Evolutionary conservation across 176 grass and related monocot genomes (phyloP).

Genomic region (Triticum timopheevii): DNA sequence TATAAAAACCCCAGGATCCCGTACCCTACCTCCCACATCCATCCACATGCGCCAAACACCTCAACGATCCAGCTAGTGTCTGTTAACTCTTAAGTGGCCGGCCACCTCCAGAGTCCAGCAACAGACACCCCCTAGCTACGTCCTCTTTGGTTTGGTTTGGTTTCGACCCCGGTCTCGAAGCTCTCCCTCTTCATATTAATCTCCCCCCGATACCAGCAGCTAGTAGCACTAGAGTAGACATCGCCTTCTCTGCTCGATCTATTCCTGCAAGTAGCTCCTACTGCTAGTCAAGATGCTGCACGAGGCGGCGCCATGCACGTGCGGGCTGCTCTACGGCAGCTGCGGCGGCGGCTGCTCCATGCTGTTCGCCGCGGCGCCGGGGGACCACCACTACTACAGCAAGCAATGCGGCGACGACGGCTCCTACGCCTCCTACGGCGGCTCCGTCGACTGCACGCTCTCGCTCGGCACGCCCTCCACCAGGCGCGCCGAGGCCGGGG

Average conservation of each 20-base stretch:
- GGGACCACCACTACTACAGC: constrained; percentile 35
- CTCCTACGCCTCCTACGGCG: constrained; percentile 10
- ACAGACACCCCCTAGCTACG: constrained; percentile 40
- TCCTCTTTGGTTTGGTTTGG: neutral
- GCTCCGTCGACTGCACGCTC: constrained; percentile 87
- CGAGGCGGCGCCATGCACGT: constrained; percentile 65
- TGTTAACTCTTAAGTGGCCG: neutral
- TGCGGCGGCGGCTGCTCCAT: constrained; percentile 65
- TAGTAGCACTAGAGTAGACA: neutral
- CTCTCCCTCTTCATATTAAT: constrained; percentile 18
- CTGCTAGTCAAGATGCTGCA: constrained; percentile 41
- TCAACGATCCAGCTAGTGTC: constrained; percentile 14
- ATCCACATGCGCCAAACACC: constrained; percentile 5
- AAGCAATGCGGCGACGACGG: constrained; percentile 28
- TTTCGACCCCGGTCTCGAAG: constrained; percentile 26
- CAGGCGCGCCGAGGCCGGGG: constrained; percentile 57
- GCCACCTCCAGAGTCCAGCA: constrained; percentile 18
- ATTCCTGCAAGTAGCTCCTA: neutral
- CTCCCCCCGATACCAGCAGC: constrained; percentile 6
- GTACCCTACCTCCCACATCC: constrained; percentile 42
- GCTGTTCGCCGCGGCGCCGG: constrained; percentile 40
- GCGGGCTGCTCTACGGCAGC: constrained; percentile 63
- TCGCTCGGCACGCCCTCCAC: constrained; percentile 95
- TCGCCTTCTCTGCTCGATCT: neutral
- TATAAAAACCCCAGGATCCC: constrained; percentile 43